Evolutionary conservation across 768 basidiomycete genomes (phyloP).

Genomic region (Lentinus brumalis): DNA sequence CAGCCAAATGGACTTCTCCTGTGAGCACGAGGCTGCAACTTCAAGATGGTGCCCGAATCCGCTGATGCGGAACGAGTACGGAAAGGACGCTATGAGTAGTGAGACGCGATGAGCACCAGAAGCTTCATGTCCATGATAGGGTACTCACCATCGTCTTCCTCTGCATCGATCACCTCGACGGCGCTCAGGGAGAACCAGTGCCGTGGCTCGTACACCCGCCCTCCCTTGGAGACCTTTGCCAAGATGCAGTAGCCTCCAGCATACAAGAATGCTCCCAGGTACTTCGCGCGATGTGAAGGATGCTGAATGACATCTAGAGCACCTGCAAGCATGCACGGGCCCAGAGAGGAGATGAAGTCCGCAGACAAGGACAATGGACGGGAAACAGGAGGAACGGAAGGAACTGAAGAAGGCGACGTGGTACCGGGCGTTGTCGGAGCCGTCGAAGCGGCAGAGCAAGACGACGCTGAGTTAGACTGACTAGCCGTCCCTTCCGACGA

Average conservation of each 20-base stretch:
- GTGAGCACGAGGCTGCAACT: conserved; percentile 79
- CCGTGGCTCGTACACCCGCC: conserved; percentile 77
- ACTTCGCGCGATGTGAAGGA: conserved; percentile 55
- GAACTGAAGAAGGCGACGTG: conserved; percentile 11
- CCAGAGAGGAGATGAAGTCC: conserved; percentile 73
- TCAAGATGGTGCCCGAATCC: conserved; percentile 77
- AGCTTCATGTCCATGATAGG: not conserved
- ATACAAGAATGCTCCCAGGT: conserved; percentile 90
- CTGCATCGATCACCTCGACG: conserved; percentile 70
- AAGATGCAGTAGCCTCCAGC: conserved; percentile 82
- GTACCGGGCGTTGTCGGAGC: conserved; percentile 11
- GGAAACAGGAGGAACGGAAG: not conserved
- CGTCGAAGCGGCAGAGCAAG: not conserved
- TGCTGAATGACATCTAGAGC: conserved; percentile 87
- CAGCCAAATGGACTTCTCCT: conserved; percentile 90
- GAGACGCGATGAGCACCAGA: not conserved
- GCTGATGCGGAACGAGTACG: conserved; percentile 73
- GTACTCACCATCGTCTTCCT: conserved; percentile 75
- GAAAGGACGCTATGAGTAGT: conserved; percentile 62
- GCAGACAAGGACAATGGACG: conserved; percentile 39
- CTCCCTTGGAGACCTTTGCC: conserved; percentile 79
- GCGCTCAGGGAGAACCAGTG: conserved; percentile 85
- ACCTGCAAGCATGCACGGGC: conserved; percentile 78
- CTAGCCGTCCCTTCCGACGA: not conserved
- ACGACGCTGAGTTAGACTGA: conserved; percentile 1